Conservation (phyloP, 1,139 yeast species). For the Taiozyma sp. region DNA sequence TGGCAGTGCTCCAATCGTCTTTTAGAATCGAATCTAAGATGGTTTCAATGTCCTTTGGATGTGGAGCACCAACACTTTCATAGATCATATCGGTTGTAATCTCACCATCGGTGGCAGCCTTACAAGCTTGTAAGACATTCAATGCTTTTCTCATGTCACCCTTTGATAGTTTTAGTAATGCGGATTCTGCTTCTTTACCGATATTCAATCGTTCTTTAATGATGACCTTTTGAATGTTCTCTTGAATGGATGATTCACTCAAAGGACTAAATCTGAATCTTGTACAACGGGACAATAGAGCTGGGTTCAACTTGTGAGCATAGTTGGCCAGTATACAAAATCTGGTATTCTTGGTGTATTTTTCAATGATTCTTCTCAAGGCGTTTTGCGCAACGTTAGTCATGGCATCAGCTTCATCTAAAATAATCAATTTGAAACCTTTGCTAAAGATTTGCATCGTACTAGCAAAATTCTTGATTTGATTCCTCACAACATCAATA, state of each 20-base stretch:
- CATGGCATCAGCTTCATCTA: constrained; percentile 99
- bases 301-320: constrained; percentile 93
- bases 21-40: constrained; percentile 70
- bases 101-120: constrained; percentile 62
- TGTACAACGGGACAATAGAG: constrained; percentile 90
- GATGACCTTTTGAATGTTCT: constrained; percentile 63
- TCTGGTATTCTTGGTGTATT: constrained; percentile 89
- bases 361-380: constrained; percentile 84
- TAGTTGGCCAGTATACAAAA: constrained; percentile 96
- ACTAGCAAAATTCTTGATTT: constrained; percentile 89
- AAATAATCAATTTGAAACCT: constrained; percentile 82
- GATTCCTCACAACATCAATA: constrained; percentile 88
- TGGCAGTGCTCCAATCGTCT: constrained; percentile 85
- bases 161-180: constrained; percentile 63
- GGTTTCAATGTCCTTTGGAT: constrained; percentile 75
- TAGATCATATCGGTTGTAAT: constrained; percentile 74
- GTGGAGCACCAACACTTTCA: constrained; percentile 95
- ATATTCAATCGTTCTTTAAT: constrained; percentile 60
- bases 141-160: constrained; percentile 98
- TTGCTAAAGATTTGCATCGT: constrained; percentile 83
- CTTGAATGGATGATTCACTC: constrained; percentile 56
- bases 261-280: constrained; percentile 90
- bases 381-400: constrained; percentile 97
- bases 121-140: constrained; percentile 91
- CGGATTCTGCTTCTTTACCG: constrained; percentile 50